Evolutionary conservation across 805 yeast genomes (phyloP), one percentile per base, ranked within the genome.

Genomic region (Starmerella gropengiesseri): DNA sequence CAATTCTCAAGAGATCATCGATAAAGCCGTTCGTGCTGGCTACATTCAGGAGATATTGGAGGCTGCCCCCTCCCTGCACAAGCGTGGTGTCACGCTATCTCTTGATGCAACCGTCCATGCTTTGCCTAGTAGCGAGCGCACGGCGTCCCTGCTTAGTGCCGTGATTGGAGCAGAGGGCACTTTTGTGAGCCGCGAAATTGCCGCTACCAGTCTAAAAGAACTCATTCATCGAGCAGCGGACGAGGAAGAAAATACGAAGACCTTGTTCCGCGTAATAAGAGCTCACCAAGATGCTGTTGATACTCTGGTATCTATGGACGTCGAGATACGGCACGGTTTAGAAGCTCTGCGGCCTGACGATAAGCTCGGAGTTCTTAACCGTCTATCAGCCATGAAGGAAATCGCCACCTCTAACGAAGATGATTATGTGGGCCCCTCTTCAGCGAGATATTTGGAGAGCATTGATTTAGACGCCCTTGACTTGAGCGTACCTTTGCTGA

Each of bases 1-100:
- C 3, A 40, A 51, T 27, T 21, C 52, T 0, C 53, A 51, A 22
- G 13, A 19, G 3, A 40, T 53, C 14, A 43, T 50, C 7, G 49
- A 43, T 2, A 7, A n/a, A 1, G 31, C 48, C 16, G 19, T 40
- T 2, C 30, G 34, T 12, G 18, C 21, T 3, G 48, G 47, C 3
- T 23, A 26, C 13, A 17, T 45, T 3, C 11, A n/a, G 13, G 33
- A 40, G 5, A 32, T 49, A 0, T 40, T 51, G 4, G 40, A 31
- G 7, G 4, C 16, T 8, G 49, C 55, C 1, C n/a, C 16, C 2
- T 22, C 31, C 5, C 37, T 52, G 13, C 9, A 27, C 2, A 8
- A 17, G 3, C 31, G 21, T 4, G 48, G 47, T 1, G 49, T 46
- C 20, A 18, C 27, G 3, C 17, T 32, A 1, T 17, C 34, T 7